phyloP scores from a whole-genome alignment of 805 yeast genomes.

The Dipodascopsis tothii region DNA sequence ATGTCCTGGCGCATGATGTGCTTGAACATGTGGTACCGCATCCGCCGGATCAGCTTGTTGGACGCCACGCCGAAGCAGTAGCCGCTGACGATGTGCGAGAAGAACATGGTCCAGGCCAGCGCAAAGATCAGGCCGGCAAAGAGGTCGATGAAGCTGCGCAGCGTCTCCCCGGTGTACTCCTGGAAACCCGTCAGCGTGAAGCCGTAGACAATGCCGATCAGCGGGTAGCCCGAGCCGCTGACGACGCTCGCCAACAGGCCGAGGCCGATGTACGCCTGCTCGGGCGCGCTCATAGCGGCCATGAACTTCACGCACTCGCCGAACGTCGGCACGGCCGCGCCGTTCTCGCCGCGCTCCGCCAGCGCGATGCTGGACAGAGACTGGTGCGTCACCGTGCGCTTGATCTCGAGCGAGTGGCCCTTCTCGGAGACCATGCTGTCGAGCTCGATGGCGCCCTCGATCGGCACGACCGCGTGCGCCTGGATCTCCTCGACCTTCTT shows the following conservation, averaged over 20 bases:
- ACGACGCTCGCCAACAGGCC: conserved; percentile 7
- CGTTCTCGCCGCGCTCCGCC: neutral
- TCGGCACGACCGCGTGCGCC: conserved; percentile 4
- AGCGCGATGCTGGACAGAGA: neutral
- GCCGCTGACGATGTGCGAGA: conserved; percentile 11
- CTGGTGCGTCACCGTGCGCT: neutral
- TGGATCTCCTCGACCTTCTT: conserved; percentile 14
- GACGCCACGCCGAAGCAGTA: conserved; percentile 19
- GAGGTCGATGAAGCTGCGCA: conserved; percentile 11
- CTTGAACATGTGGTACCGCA: conserved; percentile 23
- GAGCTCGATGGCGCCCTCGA: conserved; percentile 1
- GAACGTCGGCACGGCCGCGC: neutral
- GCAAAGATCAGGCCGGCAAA: conserved; percentile 15
- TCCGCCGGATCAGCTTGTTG: conserved; percentile 23
- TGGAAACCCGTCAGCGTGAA: conserved; percentile 11
- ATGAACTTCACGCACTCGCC: neutral
- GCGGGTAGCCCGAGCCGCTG: conserved; percentile 3
- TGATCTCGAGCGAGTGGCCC: neutral
- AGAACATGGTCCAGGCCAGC: conserved; percentile 8
- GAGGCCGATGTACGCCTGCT: conserved; percentile 1
- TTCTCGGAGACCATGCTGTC: no score
- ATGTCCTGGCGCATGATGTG: conserved; percentile 28
- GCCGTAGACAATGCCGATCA: conserved; percentile 8
- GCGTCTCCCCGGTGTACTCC: conserved; percentile 9
- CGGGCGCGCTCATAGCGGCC: conserved; percentile 4